These are phyloP conservation scores for Melaleuca alternifolia DNA, from an alignment of 345 rosid genomes.

Conservation along the genomic window DNA sequence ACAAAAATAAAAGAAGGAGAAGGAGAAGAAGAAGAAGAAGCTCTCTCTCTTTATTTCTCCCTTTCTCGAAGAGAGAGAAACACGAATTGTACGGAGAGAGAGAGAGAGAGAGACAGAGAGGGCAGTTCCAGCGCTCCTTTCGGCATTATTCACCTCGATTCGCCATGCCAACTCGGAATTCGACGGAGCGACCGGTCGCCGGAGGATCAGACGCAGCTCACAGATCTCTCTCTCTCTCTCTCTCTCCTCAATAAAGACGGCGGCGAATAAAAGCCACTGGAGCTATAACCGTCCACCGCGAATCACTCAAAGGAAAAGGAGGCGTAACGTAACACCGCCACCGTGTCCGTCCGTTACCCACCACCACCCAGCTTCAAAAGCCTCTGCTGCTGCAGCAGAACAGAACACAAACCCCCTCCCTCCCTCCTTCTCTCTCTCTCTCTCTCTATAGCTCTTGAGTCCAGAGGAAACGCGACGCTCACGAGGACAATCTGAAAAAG, in stretches of 20 bases:
- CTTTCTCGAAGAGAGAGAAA: neutral
- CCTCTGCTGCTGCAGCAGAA: neutral
- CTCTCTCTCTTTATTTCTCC: neutral
- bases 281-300: neutral
- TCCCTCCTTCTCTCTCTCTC: no score
- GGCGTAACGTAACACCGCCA: neutral
- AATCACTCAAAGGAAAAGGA: neutral
- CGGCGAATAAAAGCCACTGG: neutral
- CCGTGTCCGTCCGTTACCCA: neutral
- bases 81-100: neutral
- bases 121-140: neutral
- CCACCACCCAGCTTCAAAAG: neutral
- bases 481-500: no score
- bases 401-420: neutral
- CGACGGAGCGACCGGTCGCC: neutral
- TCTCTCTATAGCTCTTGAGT: no score
- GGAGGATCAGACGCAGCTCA: neutral
- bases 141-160: conserved; percentile 19
- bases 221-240: neutral
- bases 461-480: no score
- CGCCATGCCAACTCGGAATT: conserved; percentile 18
- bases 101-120: neutral
- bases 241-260: neutral
- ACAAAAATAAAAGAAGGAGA: neutral
- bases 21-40: neutral